Conservation (phyloP, 1,284 basidiomycete species). For the Gymnopus androsaceus region DNA sequence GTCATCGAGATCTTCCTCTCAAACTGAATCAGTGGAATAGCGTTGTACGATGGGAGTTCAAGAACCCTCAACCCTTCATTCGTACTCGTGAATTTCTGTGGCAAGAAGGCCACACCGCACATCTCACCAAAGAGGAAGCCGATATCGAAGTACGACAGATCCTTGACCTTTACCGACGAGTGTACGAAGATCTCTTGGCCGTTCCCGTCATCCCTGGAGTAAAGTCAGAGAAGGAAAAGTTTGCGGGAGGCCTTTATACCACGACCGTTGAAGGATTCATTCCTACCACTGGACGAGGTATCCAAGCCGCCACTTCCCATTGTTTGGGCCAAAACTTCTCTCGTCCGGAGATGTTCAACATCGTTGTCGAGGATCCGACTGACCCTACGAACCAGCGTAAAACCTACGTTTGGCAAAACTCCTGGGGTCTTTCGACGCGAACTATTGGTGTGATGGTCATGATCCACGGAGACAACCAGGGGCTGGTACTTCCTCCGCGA, state of each 20-base stretch:
- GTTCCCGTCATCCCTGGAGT: constrained; percentile 96
- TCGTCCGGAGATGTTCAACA: constrained; percentile 95
- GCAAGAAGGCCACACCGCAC: constrained; percentile 99
- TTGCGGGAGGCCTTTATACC: constrained; percentile 97
- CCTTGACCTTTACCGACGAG: constrained; percentile 91
- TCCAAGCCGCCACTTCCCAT: constrained; percentile 97
- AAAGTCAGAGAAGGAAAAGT: constrained; percentile 99
- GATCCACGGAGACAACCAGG: constrained; percentile 98
- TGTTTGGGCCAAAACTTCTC: constrained; percentile 99
- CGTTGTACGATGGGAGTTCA: constrained; percentile 99
- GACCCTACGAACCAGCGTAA: constrained; percentile 70
- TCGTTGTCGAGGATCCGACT: constrained; percentile 92
- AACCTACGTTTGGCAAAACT: constrained; percentile 95
- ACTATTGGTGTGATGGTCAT: constrained; percentile 99
- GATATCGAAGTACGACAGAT: constrained; percentile 92
- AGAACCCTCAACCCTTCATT: constrained; percentile 99
- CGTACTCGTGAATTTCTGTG: constrained; percentile 99
- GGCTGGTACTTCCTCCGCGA: constrained; percentile 91
- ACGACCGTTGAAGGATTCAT: constrained; percentile 99
- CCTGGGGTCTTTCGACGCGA: constrained; percentile 97
- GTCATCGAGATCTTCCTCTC: constrained; percentile 94
- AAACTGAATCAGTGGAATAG: constrained; percentile 99
- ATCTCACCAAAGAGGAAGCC: constrained; percentile 87
- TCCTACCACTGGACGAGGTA: constrained; percentile 94
- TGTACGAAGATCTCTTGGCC: constrained; percentile 97